Evolutionary conservation across 805 yeast genomes (phyloP).

Genomic region (Lipomyces spencermartinsiae): DNA sequence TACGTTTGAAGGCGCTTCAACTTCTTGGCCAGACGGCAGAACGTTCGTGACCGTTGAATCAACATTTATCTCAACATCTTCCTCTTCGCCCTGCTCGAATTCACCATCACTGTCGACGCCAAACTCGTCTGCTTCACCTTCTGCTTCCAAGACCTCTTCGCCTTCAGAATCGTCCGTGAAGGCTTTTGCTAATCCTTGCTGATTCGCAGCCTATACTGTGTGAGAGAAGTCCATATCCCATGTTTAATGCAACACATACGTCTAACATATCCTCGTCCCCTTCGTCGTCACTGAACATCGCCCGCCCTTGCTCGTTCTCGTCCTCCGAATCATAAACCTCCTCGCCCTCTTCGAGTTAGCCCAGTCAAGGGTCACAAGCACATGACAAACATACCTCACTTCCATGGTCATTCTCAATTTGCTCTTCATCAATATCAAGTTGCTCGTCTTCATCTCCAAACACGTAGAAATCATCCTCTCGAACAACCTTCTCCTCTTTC

Average conservation of each 20-base stretch:
- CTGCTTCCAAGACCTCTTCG: constrained; percentile 34
- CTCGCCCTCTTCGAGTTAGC: constrained; percentile 30
- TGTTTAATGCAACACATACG: background rate
- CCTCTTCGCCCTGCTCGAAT: constrained; percentile 66
- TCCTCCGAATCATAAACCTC: constrained; percentile 69
- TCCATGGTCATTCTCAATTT: constrained; percentile 49
- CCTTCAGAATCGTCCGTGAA: constrained; percentile 38
- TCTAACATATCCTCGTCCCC: constrained; percentile 62
- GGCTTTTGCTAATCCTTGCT: constrained; percentile 41
- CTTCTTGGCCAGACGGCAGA: constrained; percentile 57
- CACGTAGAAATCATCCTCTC: constrained; percentile 33
- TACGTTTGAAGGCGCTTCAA: constrained; percentile 62
- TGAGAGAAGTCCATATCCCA: background rate
- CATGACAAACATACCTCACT: constrained; percentile 49
- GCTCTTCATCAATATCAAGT: constrained; percentile 64
- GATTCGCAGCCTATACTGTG: constrained; percentile 37
- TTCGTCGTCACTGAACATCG: constrained; percentile 81
- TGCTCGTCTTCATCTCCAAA: constrained; percentile 39
- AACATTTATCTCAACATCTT: constrained; percentile 61
- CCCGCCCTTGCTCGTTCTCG: constrained; percentile 56
- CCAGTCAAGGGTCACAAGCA: constrained; percentile 14
- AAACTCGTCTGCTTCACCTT: constrained; percentile 34
- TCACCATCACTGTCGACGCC: constrained; percentile 47
- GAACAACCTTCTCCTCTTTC: constrained; percentile 50
- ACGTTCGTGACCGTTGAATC: constrained; percentile 69